Base-by-base conservation (phyloP, 2,329 filamentous ascomycete species). In the Colletotrichum sp. region DNA sequence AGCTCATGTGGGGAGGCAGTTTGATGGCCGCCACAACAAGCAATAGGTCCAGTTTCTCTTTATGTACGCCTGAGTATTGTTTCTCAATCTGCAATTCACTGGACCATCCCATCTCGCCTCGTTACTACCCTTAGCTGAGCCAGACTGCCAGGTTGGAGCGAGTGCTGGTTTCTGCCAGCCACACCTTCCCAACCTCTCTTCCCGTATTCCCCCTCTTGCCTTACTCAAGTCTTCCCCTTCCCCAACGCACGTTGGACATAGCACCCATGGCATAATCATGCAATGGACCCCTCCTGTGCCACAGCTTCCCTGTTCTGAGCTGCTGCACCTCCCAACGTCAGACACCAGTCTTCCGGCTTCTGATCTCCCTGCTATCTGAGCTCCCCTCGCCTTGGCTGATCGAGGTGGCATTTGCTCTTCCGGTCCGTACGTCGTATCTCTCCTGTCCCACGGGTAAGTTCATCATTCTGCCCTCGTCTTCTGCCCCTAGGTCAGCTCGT, bases 281-380 rank as follows among this genome's bases (percentile, higher is more conserved):
- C 72, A 75, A 75, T 67, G 68, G 58, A 75, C 72, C 68, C 68
- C 61, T 62, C 55, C 69, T 73, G 70, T 73, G 69, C 73, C 43
- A 67, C 73, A 68, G 32, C 73, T 75, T 75, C 73, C 73, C 64
- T 75, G 73, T 73, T 73, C 64, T 68, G 15, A 75, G 64, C 64
- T 75, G 43, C 73, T 58, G 69, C 64, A 73, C 64, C 56, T 67
- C 62, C 62, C 43, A 56, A 55, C 73, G 36, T 65, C 64, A 75
- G 32, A 67, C 71, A 32, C 73, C 60, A 67, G 12, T 30, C 28
- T 24, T 60, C 32, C 32, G 32, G 62, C 66, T 38, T 18, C 73
- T 52, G 67, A 55, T 30, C 69, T 72, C 32, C 48, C 67, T 68
- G 70, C 70, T 73, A 38, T 73, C 73, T 75, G 56, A 73, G 70